Conservation (phyloP, 1,139 yeast genomes). For the Yamadazyma oceani region DNA sequence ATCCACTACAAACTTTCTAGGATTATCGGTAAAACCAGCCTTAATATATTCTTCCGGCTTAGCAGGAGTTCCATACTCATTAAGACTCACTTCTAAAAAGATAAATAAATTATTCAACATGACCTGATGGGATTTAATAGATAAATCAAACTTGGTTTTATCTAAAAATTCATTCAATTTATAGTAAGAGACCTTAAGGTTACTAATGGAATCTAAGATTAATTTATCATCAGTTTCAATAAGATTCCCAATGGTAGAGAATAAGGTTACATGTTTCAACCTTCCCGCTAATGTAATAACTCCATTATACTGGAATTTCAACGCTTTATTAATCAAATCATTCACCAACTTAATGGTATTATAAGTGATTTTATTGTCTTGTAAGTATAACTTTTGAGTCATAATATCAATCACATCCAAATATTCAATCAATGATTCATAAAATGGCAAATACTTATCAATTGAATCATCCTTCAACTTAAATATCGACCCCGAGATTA, state of each 20-base stretch:
- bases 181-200: slow-evolving; percentile 37
- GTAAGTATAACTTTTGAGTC: slow-evolving; percentile 40
- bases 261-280: slow-evolving; percentile 46
- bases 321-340: slow-evolving; percentile 44
- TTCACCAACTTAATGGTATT: slow-evolving; percentile 48
- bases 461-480: slow-evolving; percentile 32
- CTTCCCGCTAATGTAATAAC: slow-evolving; percentile 46
- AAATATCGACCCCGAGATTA: slow-evolving; percentile 47
- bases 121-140: slow-evolving; percentile 41
- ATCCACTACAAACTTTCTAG: slow-evolving; percentile 41
- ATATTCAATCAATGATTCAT: slow-evolving; percentile 42
- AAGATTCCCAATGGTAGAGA: slow-evolving; percentile 41
- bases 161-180: slow-evolving; percentile 40
- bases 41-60: slow-evolving; percentile 46
- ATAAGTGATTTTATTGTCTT: slow-evolving; percentile 46
- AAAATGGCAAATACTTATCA: slow-evolving; percentile 40
- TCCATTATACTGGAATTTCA: slow-evolving; percentile 39
- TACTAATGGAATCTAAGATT: slow-evolving; percentile 33
- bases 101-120: slow-evolving; percentile 44
- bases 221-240: slow-evolving; percentile 40
- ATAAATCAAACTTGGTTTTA: slow-evolving; percentile 38
- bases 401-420: slow-evolving; percentile 45
- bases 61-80: slow-evolving; percentile 47
- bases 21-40: slow-evolving; percentile 50
- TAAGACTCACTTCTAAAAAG: slow-evolving; percentile 41